A percentile compares a stretch with the other conserved stretches of the same genome.
phyloP scores from a whole-genome alignment of 2,329 filamentous ascomycete genomes.

The Fusarium sp. region DNA sequence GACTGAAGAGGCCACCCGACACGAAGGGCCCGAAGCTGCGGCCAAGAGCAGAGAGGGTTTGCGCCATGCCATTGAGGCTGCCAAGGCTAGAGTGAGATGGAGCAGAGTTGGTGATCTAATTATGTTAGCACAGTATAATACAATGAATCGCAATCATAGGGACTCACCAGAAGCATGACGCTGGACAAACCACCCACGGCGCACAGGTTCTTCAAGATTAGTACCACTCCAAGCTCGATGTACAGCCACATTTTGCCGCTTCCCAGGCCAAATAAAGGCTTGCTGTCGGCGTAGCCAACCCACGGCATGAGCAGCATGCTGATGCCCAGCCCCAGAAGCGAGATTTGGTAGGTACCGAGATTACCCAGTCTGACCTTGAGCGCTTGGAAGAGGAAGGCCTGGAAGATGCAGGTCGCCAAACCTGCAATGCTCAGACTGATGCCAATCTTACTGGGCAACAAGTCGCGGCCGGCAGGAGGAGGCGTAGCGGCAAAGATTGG shows the following conservation, averaged over 20 bases:
- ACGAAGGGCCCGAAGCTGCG: conserved; percentile 88
- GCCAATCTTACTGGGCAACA: conserved; percentile 83
- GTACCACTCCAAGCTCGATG: conserved; percentile 77
- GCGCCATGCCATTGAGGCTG: conserved; percentile 90
- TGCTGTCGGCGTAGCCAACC: conserved; percentile 77
- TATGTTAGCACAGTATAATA: neutral
- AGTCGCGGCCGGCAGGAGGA: conserved; percentile 77
- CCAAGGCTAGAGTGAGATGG: conserved; percentile 86
- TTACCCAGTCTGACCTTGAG: conserved; percentile 84
- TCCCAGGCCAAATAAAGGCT: conserved; percentile 64
- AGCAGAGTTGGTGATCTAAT: conserved; percentile 89
- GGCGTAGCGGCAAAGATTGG: conserved; percentile 86
- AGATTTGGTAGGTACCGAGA: conserved; percentile 80
- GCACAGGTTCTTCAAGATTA: conserved; percentile 90
- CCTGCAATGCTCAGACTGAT: conserved; percentile 86
- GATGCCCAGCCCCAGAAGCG: conserved; percentile 80
- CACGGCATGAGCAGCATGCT: conserved; percentile 90
- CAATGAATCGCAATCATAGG: too few relatives aligned
- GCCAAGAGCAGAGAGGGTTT: conserved; percentile 90
- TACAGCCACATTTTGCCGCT: conserved; percentile 77
- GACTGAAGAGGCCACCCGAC: conserved; percentile 84
- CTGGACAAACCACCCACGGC: conserved; percentile 90
- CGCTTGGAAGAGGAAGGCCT: conserved; percentile 82
- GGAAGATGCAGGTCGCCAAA: conserved; percentile 85
- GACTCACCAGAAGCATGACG: conserved; percentile 80